These are phyloP conservation scores for Catenaria anguillulae DNA, from an alignment of 371 early-diverging fungal genomes.

Conservation along the genomic window DNA sequence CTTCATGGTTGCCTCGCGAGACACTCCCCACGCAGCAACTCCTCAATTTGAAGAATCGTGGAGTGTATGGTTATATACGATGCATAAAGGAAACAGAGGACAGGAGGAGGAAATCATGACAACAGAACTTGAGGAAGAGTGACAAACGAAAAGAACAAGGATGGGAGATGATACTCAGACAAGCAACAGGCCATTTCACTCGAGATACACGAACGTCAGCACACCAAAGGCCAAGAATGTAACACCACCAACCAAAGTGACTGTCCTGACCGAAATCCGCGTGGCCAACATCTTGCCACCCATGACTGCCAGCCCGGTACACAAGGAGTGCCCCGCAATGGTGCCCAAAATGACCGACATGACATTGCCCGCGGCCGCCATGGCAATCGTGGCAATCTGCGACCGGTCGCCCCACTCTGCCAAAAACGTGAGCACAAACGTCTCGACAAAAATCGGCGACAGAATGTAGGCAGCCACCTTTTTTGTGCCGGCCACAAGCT, in stretches of 20 bases:
- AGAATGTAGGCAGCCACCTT: slow-evolving; percentile 27
- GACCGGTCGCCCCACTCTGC: slow-evolving; percentile 97
- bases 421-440: slow-evolving; percentile 83
- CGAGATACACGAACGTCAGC: background rate
- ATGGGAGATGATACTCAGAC: no score
- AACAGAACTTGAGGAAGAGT: no score
- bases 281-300: slow-evolving; percentile 82
- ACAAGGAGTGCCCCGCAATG: slow-evolving; percentile 73
- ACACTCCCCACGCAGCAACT: no score
- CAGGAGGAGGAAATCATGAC: no score
- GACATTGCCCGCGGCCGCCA: slow-evolving; percentile 81
- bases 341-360: slow-evolving; percentile 74
- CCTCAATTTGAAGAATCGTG: no score
- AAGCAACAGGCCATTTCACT: no score
- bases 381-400: slow-evolving; percentile 81
- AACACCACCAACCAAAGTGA: background rate
- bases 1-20: no score
- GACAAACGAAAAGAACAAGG: no score
- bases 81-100: no score
- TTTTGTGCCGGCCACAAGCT: slow-evolving; percentile 13
- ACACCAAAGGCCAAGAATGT: background rate
- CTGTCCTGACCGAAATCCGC: slow-evolving; percentile 79
- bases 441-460: slow-evolving; percentile 85
- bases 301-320: slow-evolving; percentile 81
- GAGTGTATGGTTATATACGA: no score